phyloP scores from a whole-genome alignment of 2,329 filamentous ascomycete species.

The Penicillium sp. region DNA sequence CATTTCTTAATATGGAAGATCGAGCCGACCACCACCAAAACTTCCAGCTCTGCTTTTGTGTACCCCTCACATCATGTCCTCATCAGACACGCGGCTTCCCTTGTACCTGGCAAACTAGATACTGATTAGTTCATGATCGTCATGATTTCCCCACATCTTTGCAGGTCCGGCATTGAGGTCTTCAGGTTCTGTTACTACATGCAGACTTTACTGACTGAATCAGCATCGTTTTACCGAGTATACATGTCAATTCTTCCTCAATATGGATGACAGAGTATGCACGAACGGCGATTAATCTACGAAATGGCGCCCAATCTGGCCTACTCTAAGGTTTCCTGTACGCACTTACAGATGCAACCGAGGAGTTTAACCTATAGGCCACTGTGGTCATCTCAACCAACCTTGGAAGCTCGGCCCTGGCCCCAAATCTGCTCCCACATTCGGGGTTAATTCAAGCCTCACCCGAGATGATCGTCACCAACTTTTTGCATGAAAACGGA shows the following conservation, averaged over 20 bases:
- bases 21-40: neutral
- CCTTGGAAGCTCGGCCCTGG: neutral
- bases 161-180: neutral
- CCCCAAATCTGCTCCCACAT: neutral
- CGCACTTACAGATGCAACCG: neutral
- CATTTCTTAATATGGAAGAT: neutral
- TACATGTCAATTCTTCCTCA: neutral
- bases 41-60: neutral
- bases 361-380: neutral
- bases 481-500: neutral
- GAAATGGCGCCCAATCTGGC: no score
- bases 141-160: neutral
- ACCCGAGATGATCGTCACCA: neutral
- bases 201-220: neutral
- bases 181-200: neutral
- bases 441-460: constrained; percentile 1
- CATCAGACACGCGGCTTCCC: neutral
- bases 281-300: no score
- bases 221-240: neutral
- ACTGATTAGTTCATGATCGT: neutral
- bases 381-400: neutral
- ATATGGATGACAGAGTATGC: neutral
- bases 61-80: neutral
- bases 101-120: neutral
- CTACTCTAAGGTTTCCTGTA: neutral